Evolutionary conservation across 2,329 filamentous ascomycete species (phyloP), one percentile per base, ranked within the genome.

Genomic region (Ophiosphaerella herpotricha): DNA sequence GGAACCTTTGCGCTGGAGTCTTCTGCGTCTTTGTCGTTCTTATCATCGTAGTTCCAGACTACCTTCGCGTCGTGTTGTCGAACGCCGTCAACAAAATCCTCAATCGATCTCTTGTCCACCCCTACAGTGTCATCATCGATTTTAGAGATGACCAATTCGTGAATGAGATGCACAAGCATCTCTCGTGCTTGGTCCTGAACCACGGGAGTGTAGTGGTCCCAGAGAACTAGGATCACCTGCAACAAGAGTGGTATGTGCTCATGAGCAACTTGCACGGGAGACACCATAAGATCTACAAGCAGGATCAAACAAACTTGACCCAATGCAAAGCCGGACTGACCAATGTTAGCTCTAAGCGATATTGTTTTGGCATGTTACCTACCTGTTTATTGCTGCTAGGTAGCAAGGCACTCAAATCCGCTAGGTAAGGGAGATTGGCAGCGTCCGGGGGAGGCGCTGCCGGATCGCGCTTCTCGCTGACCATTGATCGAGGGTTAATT

Each of bases 151-250:
- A 99, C 91, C 6, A 97, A 80, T 71, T 97, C 94, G 64, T 99
- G 94, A 39, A 99, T 95, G 14, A 99, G 82, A 76, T 99, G 94
- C 2, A 99, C 92, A 13, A 99, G 83, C 92, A 99, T 96, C 74
- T 99, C 94, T 41, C 92, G 86, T 26, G 95, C 92, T 72, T 99
- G 93, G 60, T 97, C 94, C 71, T 97, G 93, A 1, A 99, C 94
- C 9, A 97, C 83, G 3, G 90, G 86, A 1, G 90, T 96, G 66
- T 99, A 97, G 66, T 97, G 93, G 70, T 99, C 95, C 94, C 94
- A 99, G 1, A 97, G 82, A 3, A 97, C 91, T 11, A 93, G 87
- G 5, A 97, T 87, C 7, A 96, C 90, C 72, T 99, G 94, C 12
- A 99, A 78, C 16, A 99, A 78, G 23, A 96, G 82, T 1, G 93